Evolutionary conservation across 2,329 filamentous ascomycete species (phyloP).

Genomic region (Verticillium dahliae): DNA sequence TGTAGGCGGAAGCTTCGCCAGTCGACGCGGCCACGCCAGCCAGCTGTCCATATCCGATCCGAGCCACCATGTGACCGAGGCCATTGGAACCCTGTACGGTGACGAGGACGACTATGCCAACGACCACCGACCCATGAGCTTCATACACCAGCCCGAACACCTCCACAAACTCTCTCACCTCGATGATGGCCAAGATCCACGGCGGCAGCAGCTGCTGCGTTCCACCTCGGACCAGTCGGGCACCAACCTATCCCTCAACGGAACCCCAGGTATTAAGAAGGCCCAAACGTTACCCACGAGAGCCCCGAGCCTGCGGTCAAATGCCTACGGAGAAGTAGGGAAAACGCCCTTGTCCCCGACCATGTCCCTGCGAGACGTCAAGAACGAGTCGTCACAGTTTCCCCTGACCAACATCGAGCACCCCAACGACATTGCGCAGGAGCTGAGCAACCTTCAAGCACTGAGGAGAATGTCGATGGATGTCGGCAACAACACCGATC

Average conservation of each 20-base stretch:
- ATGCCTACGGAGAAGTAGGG: constrained; percentile 32
- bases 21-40: constrained; percentile 50
- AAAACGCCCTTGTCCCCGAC: constrained; percentile 45
- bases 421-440: constrained; percentile 82
- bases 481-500: constrained; percentile 64
- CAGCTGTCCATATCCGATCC: constrained; percentile 74
- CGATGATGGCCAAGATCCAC: constrained; percentile 23
- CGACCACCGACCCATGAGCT: constrained; percentile 63
- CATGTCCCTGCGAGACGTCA: constrained; percentile 45
- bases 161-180: constrained; percentile 26
- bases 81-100: constrained; percentile 86
- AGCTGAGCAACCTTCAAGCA: constrained; percentile 86
- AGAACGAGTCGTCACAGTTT: constrained; percentile 65
- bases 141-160: constrained; percentile 54
- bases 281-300: constrained; percentile 34
- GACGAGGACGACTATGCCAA: constrained; percentile 61
- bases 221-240: constrained; percentile 38
- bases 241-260: constrained; percentile 19
- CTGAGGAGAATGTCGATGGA: constrained; percentile 93
- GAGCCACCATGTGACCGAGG: constrained; percentile 89
- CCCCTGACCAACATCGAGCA: constrained; percentile 86
- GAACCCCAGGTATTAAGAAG: constrained; percentile 28
- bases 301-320: constrained; percentile 31
- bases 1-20: constrained; percentile 50
- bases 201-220: constrained; percentile 33